Base-by-base conservation (phyloP, 345 rosid genomes). In the Noccaea caerulescens region DNA sequence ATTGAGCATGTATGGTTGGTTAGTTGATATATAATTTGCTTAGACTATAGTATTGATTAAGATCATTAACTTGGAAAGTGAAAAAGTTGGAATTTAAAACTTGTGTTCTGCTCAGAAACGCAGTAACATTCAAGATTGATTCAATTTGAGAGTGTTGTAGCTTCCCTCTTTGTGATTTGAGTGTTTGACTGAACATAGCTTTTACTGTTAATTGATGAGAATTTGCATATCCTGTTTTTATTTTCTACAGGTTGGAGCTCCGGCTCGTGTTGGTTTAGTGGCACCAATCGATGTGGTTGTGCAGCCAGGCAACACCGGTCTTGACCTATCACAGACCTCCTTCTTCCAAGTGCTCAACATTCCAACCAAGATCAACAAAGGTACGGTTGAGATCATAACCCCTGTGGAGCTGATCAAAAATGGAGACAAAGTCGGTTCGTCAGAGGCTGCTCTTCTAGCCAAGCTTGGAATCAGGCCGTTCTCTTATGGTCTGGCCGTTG, bases 281-380 rank as follows among this genome's bases (percentile, higher is more conserved):
- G 96, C 98, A 3, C 97, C 98, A 43, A 87, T 85, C 34, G 98
- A 93, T 82, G 96, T 93, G 36, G 87, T 91, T 50, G 97, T 91
- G 27, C 97, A 88, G 49, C 98, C 98, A 16, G 98, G 98, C 50
- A 93, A 91, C 85, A 91, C 96, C 1, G 96, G 98, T 23, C 96
- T 93, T 14, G 98, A 93, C 72, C 98, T 96, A 0, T 93, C 98
- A 1, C 98, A 93, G 80, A 93, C 98, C 10, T 93, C 96, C 46
- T 93, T 93, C 84, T 93, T 93, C 84, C 96, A 93, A 86, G 96
- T 93, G 67, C 92, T 93, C 7, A 93, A 93, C 76, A 93, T 93
- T 54, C 96, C 98, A 0, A 93, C 98, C 46, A 93, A 93, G 82
- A 93, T 93, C 85, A 93, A 93, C 88, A 93, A 93, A 89, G 98